These are phyloP conservation scores for Crucihimalaya himalaica DNA, from an alignment of 345 rosid genomes.

Conservation along the genomic window DNA sequence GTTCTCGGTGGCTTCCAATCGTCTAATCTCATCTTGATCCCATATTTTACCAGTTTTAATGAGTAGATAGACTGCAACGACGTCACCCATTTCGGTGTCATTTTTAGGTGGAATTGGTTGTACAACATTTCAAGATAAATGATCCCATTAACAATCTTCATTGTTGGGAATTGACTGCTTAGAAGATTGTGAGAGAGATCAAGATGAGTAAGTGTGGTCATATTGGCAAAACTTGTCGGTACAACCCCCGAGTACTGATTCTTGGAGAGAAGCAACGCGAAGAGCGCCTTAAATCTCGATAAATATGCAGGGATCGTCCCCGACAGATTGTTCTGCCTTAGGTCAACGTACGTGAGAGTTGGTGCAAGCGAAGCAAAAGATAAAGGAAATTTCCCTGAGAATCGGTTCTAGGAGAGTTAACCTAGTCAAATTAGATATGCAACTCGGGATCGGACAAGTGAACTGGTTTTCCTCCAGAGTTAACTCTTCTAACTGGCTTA, in stretches of 20 bases:
- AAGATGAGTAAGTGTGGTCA: conserved; percentile 65
- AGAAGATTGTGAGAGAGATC: conserved; percentile 63
- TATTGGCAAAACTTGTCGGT: conserved; percentile 56
- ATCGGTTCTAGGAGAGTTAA: conserved; percentile 54
- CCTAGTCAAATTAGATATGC: too few relatives aligned
- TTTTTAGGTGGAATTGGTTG: conserved; percentile 52
- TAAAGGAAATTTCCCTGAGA: conserved; percentile 57
- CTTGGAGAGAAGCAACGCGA: conserved; percentile 57
- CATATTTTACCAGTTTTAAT: conserved; percentile 65
- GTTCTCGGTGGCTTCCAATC: conserved; percentile 55
- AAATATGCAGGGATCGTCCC: conserved; percentile 61
- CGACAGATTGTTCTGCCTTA: conserved; percentile 56
- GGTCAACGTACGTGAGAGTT: conserved; percentile 36
- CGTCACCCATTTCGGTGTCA: conserved; percentile 70
- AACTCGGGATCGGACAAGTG: too few relatives aligned
- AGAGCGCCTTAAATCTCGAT: conserved; percentile 53
- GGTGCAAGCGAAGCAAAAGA: conserved; percentile 54
- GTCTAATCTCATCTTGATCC: conserved; percentile 55
- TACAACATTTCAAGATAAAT: conserved; percentile 67
- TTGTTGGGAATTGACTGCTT: conserved; percentile 56
- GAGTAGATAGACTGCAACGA: conserved; percentile 62
- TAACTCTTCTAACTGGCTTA: conserved; percentile 43
- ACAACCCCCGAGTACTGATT: conserved; percentile 50
- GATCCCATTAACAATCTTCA: conserved; percentile 59
- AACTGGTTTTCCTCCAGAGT: conserved; percentile 56